Evolutionary conservation across 2,329 filamentous ascomycete species (phyloP), one percentile per base, ranked within the genome.

Genomic region (Trichoderma koningiopsis): DNA sequence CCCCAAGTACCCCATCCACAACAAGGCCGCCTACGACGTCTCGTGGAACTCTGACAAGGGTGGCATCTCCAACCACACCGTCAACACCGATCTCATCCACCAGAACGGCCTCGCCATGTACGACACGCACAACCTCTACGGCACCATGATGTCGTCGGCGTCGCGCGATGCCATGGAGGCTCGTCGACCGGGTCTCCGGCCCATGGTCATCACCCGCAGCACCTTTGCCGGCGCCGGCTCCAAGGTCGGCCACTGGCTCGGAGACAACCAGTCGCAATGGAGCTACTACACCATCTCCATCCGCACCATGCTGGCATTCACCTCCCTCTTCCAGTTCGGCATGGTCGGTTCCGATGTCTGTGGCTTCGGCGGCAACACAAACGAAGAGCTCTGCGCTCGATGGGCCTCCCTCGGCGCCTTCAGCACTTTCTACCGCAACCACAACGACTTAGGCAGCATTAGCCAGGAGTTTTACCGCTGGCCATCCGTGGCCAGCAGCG

Each of bases 161-260:
- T 96, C 93, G 0, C 93, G 93, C 76, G 81, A 90, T 58, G 91
- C 88, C 69, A 86, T 96, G 37, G 81, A 90, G 3, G 77, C 83
- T 2, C 83, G 92, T 22, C 87, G 88, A 70, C 88, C 91, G 0
- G 83, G 81, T 16, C 91, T 92, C 77, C 88, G 93, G 0, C 93
- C 93, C 0, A 92, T 96, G 79, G 91, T 97, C 76, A 93, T 97
- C 74, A 92, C 91, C 0, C 89, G 93, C 19, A 92, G 90, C 49
- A 96, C 92, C 1, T 96, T 95, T 75, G 86, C 92, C 11, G 92
- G 93, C 3, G 88, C 88, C 0, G 93, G 93, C 1, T 88, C 88
- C 77, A 91, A 87, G 81, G 90, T 92, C 1, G 92, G 92, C 1
- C 92, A 96, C 79, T 96, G 92, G 92, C 92, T 92, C 35, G 92